phyloP scores from a whole-genome alignment of 2,329 filamentous ascomycete genomes.

The Cladophialophora chaetospira region DNA sequence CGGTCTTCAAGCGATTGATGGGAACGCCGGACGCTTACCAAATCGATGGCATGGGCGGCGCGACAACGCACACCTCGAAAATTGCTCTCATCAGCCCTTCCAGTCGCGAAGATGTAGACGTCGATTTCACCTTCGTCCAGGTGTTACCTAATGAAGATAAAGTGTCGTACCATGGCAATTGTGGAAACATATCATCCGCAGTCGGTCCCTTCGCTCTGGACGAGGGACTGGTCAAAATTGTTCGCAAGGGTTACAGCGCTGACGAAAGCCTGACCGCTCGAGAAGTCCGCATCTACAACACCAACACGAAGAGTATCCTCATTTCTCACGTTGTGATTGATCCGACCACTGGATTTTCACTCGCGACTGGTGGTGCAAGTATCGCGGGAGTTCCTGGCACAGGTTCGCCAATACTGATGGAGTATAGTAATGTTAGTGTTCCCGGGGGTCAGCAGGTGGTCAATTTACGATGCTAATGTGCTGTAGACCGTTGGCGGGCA shows the following conservation, averaged over 20 bases:
- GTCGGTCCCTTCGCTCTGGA: not conserved
- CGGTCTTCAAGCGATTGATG: constrained; percentile 20
- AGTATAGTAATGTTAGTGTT: not conserved
- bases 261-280: not conserved
- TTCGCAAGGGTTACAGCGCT: not conserved
- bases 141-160: constrained; percentile 60
- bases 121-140: constrained; percentile 72
- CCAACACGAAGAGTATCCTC: not conserved
- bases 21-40: constrained; percentile 56
- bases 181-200: not conserved
- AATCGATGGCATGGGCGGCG: constrained; percentile 70
- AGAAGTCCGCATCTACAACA: not conserved
- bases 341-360: not conserved
- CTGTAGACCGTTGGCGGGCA: too few relatives aligned
- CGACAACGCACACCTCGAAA: constrained; percentile 69
- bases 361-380: not conserved
- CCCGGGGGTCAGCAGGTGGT: too few relatives aligned
- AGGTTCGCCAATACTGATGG: not conserved
- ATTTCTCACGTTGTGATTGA: not conserved
- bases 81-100: constrained; percentile 65
- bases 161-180: not conserved
- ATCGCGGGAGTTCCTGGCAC: not conserved
- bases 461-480: too few relatives aligned
- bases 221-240: not conserved
- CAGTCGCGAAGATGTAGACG: constrained; percentile 53